Base-by-base conservation (phyloP, 2,329 filamentous ascomycete species). In the Ascochyta fabae region DNA sequence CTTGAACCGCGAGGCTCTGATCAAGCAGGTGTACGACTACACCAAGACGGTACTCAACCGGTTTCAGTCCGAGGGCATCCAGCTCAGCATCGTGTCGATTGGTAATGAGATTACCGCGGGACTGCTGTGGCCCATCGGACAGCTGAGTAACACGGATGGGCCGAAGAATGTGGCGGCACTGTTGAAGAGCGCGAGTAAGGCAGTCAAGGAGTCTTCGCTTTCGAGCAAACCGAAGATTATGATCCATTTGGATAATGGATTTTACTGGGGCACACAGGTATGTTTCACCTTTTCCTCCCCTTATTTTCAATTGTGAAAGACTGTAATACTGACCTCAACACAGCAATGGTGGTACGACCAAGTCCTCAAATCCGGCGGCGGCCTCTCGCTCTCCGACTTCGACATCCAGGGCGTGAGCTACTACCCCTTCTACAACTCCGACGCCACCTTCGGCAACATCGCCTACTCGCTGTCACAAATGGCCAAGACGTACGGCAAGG, bases 201-300 rank as follows among this genome's bases (percentile, higher is more conserved):
- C 85, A 2, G 81, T 92, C 66, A 88, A 86, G 65, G 85, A 88
- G 65, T 88, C 85, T 4, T 77, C 74, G 3, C 75, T 89, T 24
- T 72, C 71, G 36, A 79, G 82, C 0, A 81, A 83, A 59, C 86
- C 88, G 1, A 84, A 87, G 69, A 89, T 91, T 72, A 86, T 91
- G 86, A 84, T 91, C 36, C 89, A 91, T 66, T 80, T 91, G 3
- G 88, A 91, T 71, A 88, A 90, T 66, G 88, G 88, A n/a, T 92
- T 88, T 86, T 82, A 88, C 60, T 89, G 84, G 86, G 78, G 75
- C 3, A 83, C 83, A 3, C 53, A 56, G 42, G 51, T 54, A 44
- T 2, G 45, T 29, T 41, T 22, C 12, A 16, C 23, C 19, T 9
- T 19, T 13, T 24, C 26, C n/a, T 23, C n/a, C 13, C 23, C 31